These are phyloP conservation scores for Anisogramma anomala DNA, from an alignment of 2,329 filamentous ascomycete genomes.

Conservation along the genomic window DNA sequence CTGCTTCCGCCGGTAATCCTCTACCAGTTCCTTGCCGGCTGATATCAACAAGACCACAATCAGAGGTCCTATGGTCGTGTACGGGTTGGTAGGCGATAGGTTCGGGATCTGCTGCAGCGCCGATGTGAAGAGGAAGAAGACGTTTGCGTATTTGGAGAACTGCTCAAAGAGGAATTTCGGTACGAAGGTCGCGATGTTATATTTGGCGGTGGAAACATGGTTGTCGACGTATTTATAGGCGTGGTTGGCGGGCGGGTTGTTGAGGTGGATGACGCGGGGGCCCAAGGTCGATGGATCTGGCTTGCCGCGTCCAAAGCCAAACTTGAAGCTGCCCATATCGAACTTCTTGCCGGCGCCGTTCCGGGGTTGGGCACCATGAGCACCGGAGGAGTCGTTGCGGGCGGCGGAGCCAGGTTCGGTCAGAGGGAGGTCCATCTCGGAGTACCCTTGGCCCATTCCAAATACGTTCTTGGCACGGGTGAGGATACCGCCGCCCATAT, in stretches of 20 bases:
- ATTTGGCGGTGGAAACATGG: slow-evolving; percentile 94
- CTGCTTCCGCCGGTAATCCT: slow-evolving; percentile 81
- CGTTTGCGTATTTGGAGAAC: slow-evolving; percentile 97
- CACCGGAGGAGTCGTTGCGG: slow-evolving; percentile 16
- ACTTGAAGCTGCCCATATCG: slow-evolving; percentile 72
- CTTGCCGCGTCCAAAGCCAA: slow-evolving; percentile 76
- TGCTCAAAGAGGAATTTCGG: slow-evolving; percentile 97
- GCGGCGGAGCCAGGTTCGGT: slow-evolving; percentile 56
- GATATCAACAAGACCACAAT: slow-evolving; percentile 86
- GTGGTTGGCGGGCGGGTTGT: slow-evolving; percentile 88
- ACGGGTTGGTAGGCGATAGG: slow-evolving; percentile 88
- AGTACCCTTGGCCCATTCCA: slow-evolving; percentile 80
- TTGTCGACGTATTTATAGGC: slow-evolving; percentile 89
- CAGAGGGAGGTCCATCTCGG: slow-evolving; percentile 94
- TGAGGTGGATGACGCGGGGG: slow-evolving; percentile 85
- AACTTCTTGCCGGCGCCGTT: slow-evolving; percentile 42
- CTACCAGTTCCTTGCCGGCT: slow-evolving; percentile 84
- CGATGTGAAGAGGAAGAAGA: slow-evolving; percentile 98
- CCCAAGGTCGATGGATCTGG: slow-evolving; percentile 83
- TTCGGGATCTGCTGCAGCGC: slow-evolving; percentile 88
- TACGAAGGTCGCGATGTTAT: slow-evolving; percentile 84
- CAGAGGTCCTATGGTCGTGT: slow-evolving; percentile 93
- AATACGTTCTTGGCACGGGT: slow-evolving; percentile 83
- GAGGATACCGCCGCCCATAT: slow-evolving; percentile 74
- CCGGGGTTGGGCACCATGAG: slow-evolving; percentile 31